A percentile compares a stretch with the other conserved stretches of the same genome.
phyloP scores from a whole-genome alignment of 202 grass and related monocot genomes.

The Digitaria exilis region DNA sequence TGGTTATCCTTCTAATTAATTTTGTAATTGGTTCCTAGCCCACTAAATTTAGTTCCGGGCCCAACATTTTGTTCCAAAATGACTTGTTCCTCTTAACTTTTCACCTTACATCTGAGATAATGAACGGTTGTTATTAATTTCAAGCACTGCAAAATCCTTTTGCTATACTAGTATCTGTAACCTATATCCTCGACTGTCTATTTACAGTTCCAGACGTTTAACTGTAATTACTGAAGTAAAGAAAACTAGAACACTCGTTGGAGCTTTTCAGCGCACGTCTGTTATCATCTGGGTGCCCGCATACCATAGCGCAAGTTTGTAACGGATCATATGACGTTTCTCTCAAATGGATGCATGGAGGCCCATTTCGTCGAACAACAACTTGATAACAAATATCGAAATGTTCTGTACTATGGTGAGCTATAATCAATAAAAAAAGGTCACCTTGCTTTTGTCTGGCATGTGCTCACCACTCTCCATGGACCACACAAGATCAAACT shows the following conservation, averaged over 20 bases:
- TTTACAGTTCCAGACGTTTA: neutral
- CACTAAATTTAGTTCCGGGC: too few species aligned
- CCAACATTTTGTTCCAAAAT: too few species aligned
- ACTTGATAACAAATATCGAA: neutral
- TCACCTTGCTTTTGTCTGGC: conserved; percentile 87
- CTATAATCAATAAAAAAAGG: neutral
- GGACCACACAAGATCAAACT: conserved; percentile 96
- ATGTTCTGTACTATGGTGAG: neutral
- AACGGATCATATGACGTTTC: neutral
- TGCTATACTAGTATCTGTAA: neutral
- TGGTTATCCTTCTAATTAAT: too few species aligned
- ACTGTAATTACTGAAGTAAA: neutral
- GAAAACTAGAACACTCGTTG: neutral
- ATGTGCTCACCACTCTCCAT: conserved; percentile 99
- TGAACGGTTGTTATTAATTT: too few species aligned
- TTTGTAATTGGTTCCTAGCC: too few species aligned
- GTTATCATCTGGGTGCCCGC: neutral
- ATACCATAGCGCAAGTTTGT: too few species aligned
- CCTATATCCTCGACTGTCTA: neutral
- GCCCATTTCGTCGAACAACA: neutral
- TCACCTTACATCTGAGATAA: too few species aligned
- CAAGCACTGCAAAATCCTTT: too few species aligned
- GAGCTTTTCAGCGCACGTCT: neutral
- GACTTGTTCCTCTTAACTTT: too few species aligned
- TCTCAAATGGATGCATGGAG: neutral